A percentile compares a stretch with the other conserved stretches of the same genome.
These are phyloP conservation scores for Deuterostichococcus epilithicus DNA, from an alignment of 139 green algal genomes.

Conservation along the genomic window DNA sequence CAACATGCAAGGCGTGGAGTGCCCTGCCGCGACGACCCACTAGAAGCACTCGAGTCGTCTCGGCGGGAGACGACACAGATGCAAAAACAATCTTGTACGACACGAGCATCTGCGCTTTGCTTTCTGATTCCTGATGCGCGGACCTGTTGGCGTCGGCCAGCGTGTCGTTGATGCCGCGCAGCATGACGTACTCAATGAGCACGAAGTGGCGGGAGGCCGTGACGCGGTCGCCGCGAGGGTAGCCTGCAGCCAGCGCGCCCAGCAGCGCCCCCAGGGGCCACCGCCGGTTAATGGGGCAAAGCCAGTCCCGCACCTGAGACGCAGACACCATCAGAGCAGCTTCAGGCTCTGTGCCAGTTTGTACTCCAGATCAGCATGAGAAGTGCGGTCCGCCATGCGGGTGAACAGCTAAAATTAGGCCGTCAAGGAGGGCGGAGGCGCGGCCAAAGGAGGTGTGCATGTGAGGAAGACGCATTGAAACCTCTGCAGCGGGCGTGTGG, in stretches of 20 bases:
- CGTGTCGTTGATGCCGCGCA: conserved; percentile 82
- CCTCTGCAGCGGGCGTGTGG: not conserved
- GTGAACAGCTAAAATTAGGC: too few species aligned
- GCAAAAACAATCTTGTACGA: not conserved
- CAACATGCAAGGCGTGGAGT: too few species aligned
- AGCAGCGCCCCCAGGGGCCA: conserved; percentile 50
- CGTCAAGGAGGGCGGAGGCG: too few species aligned
- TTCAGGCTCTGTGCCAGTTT: too few species aligned
- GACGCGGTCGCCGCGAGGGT: conserved; percentile 25
- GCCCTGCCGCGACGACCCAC: too few species aligned
- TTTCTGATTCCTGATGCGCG: not conserved
- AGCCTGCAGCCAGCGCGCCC: conserved; percentile 41
- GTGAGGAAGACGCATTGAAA: not conserved
- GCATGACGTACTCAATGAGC: conserved; percentile 92
- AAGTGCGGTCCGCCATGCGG: not conserved
- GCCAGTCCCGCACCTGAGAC: conserved; percentile 59
- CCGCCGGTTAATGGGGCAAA: conserved; percentile 87
- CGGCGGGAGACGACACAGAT: too few species aligned
- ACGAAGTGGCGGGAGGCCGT: conserved; percentile 42
- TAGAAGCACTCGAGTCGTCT: too few species aligned
- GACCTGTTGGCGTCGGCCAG: conserved; percentile 60
- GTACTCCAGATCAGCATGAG: not conserved
- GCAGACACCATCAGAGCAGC: not conserved
- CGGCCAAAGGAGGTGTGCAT: too few species aligned
- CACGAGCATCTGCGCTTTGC: not conserved